These are phyloP conservation scores for Euphorbia peplus DNA, from an alignment of 345 rosid genomes.

Conservation along the genomic window DNA sequence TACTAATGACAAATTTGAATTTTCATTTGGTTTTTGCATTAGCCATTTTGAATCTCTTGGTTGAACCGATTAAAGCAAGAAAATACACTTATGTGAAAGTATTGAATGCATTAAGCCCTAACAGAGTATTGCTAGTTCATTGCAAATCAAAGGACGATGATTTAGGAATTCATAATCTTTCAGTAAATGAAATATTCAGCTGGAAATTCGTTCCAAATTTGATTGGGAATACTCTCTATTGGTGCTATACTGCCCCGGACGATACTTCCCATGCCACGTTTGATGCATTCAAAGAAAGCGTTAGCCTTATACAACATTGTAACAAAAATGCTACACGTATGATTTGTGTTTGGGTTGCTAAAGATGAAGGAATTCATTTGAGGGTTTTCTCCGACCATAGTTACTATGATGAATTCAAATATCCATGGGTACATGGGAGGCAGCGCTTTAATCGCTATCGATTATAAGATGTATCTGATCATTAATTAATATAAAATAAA, in stretches of 20 bases:
- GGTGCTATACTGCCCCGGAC: slow-evolving; percentile 28
- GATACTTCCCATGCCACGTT: background rate
- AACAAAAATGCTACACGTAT: too few relatives aligned
- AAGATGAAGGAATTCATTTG: too few relatives aligned
- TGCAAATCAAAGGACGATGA: slow-evolving; percentile 39
- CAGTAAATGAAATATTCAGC: background rate
- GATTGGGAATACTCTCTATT: slow-evolving; percentile 29
- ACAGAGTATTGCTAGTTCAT: slow-evolving; percentile 21
- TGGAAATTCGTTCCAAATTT: slow-evolving; percentile 30
- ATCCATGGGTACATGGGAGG: too few relatives aligned
- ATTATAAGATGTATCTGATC: too few relatives aligned
- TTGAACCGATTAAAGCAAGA: too few relatives aligned
- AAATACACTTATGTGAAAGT: background rate
- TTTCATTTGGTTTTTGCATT: background rate
- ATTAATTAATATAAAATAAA: too few relatives aligned
- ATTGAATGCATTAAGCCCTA: background rate
- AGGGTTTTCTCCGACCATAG: too few relatives aligned
- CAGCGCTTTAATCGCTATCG: too few relatives aligned
- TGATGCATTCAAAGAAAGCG: too few relatives aligned
- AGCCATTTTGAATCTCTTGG: background rate
- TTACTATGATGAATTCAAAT: too few relatives aligned
- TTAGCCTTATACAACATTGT: too few relatives aligned
- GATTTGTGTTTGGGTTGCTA: too few relatives aligned
- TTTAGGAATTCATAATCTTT: slow-evolving; percentile 26
- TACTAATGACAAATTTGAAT: background rate